Percentiles rank a stretch among this genome's conserved stretches.
These are phyloP conservation scores for Amaranthus cruentus DNA, from an alignment of 148 eudicot genomes.

Conservation along the genomic window DNA sequence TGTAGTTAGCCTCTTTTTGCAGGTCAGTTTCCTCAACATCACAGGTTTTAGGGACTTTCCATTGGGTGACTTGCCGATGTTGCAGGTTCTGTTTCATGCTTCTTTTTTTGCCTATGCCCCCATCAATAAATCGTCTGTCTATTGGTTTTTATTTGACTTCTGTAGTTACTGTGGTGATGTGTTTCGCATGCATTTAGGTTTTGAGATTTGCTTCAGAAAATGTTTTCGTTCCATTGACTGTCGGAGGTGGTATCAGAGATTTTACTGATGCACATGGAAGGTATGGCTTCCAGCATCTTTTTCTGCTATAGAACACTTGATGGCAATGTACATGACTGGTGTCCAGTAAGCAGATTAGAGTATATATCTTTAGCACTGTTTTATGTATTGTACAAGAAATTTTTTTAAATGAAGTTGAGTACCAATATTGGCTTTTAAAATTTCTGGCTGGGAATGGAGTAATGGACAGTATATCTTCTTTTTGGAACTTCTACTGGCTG, in stretches of 20 bases:
- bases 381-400: too few species aligned
- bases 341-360: too few species aligned
- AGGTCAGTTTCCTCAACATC: constrained; percentile 91
- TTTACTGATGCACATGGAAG: constrained; percentile 94
- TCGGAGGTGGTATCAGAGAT: constrained; percentile 98
- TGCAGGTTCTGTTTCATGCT: constrained; percentile 51
- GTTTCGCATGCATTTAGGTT: constrained; percentile 43
- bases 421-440: too few species aligned
- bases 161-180: not conserved
- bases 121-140: not conserved
- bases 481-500: too few species aligned
- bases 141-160: not conserved
- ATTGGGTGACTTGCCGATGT: constrained; percentile 91
- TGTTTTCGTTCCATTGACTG: constrained; percentile 93
- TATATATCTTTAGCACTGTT: too few species aligned
- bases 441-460: too few species aligned
- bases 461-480: too few species aligned
- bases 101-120: not conserved
- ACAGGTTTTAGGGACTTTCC: constrained; percentile 98
- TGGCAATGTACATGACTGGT: too few species aligned
- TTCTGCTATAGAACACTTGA: not conserved
- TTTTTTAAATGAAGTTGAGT: too few species aligned
- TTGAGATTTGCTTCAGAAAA: constrained; percentile 77
- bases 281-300: constrained; percentile 28
- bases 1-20: constrained; percentile 25